Percentiles rank a stretch among this genome's conserved stretches.
These are phyloP conservation scores for Diplodia mutila DNA, from an alignment of 2,329 filamentous ascomycete genomes.

Conservation along the genomic window DNA sequence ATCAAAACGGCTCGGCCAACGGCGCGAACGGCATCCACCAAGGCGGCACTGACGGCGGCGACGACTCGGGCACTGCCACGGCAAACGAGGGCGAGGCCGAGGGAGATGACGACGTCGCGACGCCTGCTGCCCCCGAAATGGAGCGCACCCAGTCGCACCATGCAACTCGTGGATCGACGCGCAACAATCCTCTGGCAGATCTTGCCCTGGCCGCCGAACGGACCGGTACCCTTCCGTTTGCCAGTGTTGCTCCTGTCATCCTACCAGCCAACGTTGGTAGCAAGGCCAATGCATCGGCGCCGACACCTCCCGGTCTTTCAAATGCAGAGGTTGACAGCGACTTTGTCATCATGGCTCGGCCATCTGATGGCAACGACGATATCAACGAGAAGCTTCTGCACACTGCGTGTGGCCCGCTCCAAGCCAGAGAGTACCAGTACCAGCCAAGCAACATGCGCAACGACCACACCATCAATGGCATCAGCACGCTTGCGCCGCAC, in stretches of 20 bases:
- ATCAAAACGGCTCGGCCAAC: constrained; percentile 37
- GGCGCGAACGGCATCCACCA: constrained; percentile 36
- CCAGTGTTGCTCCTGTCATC: constrained; percentile 46
- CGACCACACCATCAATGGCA: constrained; percentile 3
- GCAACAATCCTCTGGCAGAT: constrained; percentile 58
- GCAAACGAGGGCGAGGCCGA: constrained; percentile 42
- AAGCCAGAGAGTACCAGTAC: constrained; percentile 40
- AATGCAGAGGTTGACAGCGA: constrained; percentile 53
- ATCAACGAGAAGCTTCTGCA: constrained; percentile 45
- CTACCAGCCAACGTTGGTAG: constrained; percentile 51
- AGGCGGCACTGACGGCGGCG: constrained; percentile 30
- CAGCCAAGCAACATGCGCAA: constrained; percentile 17
- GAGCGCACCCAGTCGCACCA: constrained; percentile 62
- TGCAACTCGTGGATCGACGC: constrained; percentile 55
- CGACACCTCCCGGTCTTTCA: constrained; percentile 49
- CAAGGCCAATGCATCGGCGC: constrained; percentile 53
- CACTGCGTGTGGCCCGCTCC: constrained; percentile 39
- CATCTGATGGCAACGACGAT: constrained; percentile 43
- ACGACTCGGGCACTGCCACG: constrained; percentile 33
- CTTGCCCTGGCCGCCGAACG: constrained; percentile 52
- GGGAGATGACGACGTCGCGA: constrained; percentile 42
- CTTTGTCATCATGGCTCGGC: constrained; percentile 51
- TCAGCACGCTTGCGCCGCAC: constrained; percentile 9
- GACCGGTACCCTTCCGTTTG: constrained; percentile 46
- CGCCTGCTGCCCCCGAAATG: constrained; percentile 59